These are phyloP conservation scores for Alternaria panax DNA, from an alignment of 2,329 filamentous ascomycete species.

Conservation along the genomic window DNA sequence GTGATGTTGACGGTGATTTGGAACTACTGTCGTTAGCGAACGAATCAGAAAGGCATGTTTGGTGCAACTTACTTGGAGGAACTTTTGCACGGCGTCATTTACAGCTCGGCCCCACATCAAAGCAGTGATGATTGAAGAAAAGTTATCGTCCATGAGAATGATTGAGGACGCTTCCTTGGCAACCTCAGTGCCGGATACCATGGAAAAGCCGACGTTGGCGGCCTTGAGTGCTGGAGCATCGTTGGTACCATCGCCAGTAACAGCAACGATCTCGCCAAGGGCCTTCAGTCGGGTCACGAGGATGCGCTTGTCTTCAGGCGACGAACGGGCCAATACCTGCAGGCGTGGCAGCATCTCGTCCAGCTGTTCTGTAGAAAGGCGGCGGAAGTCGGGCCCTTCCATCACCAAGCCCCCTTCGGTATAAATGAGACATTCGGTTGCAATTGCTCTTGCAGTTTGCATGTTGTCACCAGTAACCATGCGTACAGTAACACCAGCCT, in stretches of 20 bases:
- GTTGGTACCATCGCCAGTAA: conserved; percentile 98
- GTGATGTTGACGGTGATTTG: conserved; percentile 98
- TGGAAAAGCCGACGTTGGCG: conserved; percentile 95
- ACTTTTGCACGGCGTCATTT: conserved; percentile 99
- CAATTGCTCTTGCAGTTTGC: conserved; percentile 95
- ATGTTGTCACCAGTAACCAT: conserved; percentile 98
- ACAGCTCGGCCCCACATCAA: conserved; percentile 96
- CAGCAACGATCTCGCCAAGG: conserved; percentile 89
- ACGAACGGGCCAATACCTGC: conserved; percentile 93
- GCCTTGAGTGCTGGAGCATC: conserved; percentile 97
- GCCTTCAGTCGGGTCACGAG: conserved; percentile 93
- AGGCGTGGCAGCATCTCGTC: conserved; percentile 80
- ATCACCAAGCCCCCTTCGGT: conserved; percentile 76
- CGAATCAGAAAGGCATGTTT: too few species aligned
- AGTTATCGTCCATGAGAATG: conserved; percentile 97
- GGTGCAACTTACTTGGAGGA: conserved; percentile 69
- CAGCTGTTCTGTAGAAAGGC: conserved; percentile 77
- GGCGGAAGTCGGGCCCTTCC: conserved; percentile 90
- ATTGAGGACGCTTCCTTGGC: conserved; percentile 95
- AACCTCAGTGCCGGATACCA: conserved; percentile 93
- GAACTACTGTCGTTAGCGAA: conserved; percentile 58
- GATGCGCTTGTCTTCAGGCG: conserved; percentile 92
- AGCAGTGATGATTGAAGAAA: conserved; percentile 91
- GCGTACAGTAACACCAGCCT: conserved; percentile 91
- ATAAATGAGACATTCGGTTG: conserved; percentile 93